Evolutionary conservation across 352 stramenopile species (phyloP).

Genomic region (Thraustotheca clavata): DNA sequence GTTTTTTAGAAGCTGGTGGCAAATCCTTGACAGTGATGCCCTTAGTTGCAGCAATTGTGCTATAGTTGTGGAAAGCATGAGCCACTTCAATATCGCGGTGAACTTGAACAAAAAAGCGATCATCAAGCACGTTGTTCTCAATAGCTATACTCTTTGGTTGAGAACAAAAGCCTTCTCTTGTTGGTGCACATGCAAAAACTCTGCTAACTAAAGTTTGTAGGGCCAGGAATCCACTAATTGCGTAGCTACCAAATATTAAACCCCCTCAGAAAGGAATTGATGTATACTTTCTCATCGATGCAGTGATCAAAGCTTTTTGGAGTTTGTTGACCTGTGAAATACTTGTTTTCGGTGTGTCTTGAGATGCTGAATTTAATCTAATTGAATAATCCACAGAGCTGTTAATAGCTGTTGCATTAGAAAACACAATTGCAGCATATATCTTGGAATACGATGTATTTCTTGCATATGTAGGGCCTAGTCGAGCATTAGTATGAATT

Average conservation of each 20-base stretch:
- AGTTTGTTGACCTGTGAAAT: neutral
- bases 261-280: neutral
- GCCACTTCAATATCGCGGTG: neutral
- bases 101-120: neutral
- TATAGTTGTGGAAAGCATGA: neutral
- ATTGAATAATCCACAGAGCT: conserved; percentile 53
- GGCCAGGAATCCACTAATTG: conserved; percentile 56
- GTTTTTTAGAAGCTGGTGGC: neutral
- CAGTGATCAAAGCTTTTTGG: neutral
- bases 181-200: conserved; percentile 57
- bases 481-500: neutral
- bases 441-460: conserved; percentile 47
- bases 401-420: conserved; percentile 32
- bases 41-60: neutral
- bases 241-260: conserved; percentile 25
- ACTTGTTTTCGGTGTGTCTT: neutral
- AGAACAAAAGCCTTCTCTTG: conserved; percentile 57
- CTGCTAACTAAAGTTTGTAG: conserved; percentile 57
- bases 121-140: neutral
- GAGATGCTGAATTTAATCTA: conserved; percentile 49
- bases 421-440: conserved; percentile 56
- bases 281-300: neutral
- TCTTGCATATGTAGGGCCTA: conserved; percentile 34
- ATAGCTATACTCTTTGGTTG: conserved; percentile 21
- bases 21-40: neutral